Percentiles rank a stretch among this genome's conserved stretches.
Evolutionary conservation across 192 early-diverging fungal genomes (phyloP).

Genomic region (Endogone sp.): DNA sequence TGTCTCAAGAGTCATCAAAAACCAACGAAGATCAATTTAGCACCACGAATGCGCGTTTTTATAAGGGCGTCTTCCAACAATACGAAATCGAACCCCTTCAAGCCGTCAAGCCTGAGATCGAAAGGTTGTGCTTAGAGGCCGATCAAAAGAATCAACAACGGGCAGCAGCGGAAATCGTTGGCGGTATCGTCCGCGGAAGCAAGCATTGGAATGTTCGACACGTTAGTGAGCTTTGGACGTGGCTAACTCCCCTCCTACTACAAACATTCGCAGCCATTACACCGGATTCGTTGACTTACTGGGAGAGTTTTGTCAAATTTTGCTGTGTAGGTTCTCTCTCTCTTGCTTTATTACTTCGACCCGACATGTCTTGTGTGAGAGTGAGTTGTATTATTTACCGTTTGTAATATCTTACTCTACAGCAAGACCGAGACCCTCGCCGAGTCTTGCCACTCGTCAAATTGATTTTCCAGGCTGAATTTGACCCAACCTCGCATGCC

Average conservation of each 20-base stretch:
- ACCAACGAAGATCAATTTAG: constrained; percentile 67
- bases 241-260: constrained; percentile 60
- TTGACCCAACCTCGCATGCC: constrained; percentile 75
- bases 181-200: constrained; percentile 78
- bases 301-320: constrained; percentile 69
- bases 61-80: constrained; percentile 65
- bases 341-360: constrained; percentile 10
- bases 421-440: constrained; percentile 70
- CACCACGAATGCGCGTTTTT: constrained; percentile 53
- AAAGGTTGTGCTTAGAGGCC: constrained; percentile 37
- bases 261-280: constrained; percentile 61
- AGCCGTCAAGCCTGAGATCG: constrained; percentile 50
- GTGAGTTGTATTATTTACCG: background rate
- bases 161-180: constrained; percentile 74
- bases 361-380: too few relatives aligned
- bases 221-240: constrained; percentile 59
- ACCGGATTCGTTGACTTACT: constrained; percentile 72
- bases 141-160: constrained; percentile 79
- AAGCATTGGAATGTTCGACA: constrained; percentile 75
- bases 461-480: constrained; percentile 52
- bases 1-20: constrained; percentile 64
- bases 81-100: constrained; percentile 59
- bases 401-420: background rate
- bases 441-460: constrained; percentile 73
- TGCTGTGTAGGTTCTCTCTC: constrained; percentile 22